Conservation (phyloP, 2,329 filamentous ascomycete genomes). For the Neonectria ditissima region DNA sequence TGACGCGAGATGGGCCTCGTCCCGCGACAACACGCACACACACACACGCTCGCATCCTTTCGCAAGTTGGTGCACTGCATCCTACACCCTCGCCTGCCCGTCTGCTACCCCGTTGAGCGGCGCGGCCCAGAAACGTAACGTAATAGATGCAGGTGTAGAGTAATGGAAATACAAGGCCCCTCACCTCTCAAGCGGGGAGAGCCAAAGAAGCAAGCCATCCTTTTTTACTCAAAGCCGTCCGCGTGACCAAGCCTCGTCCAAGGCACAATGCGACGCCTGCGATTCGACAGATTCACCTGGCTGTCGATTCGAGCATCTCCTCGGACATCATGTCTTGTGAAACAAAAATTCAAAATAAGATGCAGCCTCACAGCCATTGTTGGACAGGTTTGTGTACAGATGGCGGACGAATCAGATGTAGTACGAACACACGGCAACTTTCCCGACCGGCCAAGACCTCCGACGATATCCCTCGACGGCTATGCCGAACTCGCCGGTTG, state of each 20-base stretch:
- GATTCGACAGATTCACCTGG: constrained; percentile 39
- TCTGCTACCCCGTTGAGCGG: constrained; percentile 18
- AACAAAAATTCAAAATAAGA: background rate
- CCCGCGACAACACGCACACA: constrained; percentile 8
- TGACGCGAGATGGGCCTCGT: constrained; percentile 20
- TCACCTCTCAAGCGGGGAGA: constrained; percentile 22
- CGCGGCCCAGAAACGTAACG: constrained; percentile 38
- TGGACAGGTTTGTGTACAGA: background rate
- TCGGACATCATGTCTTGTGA: constrained; percentile 1
- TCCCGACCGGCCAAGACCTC: constrained; percentile 2
- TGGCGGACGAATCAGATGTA: background rate
- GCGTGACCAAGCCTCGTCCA: constrained; percentile 34
- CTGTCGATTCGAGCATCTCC: constrained; percentile 25
- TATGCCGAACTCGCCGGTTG: constrained; percentile 18
- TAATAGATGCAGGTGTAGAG: constrained; percentile 45
- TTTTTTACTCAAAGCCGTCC: constrained; percentile 33
- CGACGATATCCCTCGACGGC: constrained; percentile 13
- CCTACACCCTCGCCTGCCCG: background rate
- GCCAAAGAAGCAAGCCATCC: constrained; percentile 27
- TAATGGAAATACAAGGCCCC: constrained; percentile 43
- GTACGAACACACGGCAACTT: background rate
- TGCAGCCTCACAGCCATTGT: background rate
- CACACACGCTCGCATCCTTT: constrained; percentile 16
- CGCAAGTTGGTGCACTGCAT: constrained; percentile 1
- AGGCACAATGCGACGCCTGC: constrained; percentile 30